A percentile compares a stretch with the other conserved stretches of the same genome.
Evolutionary conservation across 2,329 filamentous ascomycete genomes (phyloP).

Genomic region (Aspergillus clavatus): DNA sequence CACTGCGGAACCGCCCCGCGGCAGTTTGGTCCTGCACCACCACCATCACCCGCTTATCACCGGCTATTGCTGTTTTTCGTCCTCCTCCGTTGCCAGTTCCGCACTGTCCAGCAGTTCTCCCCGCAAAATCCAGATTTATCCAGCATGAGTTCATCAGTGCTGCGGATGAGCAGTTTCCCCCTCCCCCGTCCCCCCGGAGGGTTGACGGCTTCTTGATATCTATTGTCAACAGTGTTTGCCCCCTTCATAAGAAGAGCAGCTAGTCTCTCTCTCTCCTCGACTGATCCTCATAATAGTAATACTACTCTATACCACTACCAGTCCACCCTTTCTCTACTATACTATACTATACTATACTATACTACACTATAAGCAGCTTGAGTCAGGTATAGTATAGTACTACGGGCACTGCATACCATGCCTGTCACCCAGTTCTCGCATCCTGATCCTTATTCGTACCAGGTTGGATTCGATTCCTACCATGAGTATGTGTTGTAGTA

Average conservation of each 20-base stretch:
- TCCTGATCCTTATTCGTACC: slow-evolving; percentile 68
- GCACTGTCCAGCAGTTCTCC: slow-evolving; percentile 1
- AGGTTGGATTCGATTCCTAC: slow-evolving; percentile 71
- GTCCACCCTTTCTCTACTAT: no score
- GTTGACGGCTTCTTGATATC: neutral
- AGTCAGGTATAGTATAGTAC: neutral
- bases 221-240: neutral
- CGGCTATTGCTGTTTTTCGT: slow-evolving; percentile 12
- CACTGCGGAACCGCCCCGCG: slow-evolving; percentile 9
- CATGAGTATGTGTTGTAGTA: slow-evolving; percentile 68
- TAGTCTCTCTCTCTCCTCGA: neutral
- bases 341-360: neutral
- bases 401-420: slow-evolving; percentile 43
- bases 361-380: neutral
- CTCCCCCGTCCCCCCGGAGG: neutral
- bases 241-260: neutral
- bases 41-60: slow-evolving; percentile 15
- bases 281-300: neutral
- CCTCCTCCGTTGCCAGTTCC: slow-evolving; percentile 5
- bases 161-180: slow-evolving; percentile 9
- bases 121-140: no score
- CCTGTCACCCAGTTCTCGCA: slow-evolving; percentile 60
- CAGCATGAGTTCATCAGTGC: neutral
- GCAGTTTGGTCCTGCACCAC: no score
- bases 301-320: no score